Conservation (phyloP, 306 rosid genomes). For the Geum urbanum region DNA sequence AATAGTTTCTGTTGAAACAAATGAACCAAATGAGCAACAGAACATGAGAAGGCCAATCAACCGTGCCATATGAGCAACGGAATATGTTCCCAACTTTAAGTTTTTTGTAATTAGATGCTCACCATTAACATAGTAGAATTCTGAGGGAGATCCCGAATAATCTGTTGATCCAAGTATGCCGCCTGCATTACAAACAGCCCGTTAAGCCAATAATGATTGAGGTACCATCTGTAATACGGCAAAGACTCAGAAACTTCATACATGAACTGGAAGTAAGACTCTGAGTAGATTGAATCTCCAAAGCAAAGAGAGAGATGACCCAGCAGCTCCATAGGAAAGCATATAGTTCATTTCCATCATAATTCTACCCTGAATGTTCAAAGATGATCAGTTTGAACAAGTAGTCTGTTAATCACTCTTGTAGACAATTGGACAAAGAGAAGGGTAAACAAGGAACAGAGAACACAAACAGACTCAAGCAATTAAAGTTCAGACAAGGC, state of each 20-base stretch:
- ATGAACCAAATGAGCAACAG: background rate
- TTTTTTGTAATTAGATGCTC: slow-evolving; percentile 28
- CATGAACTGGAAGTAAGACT: slow-evolving; percentile 71
- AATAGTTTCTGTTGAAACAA: slow-evolving; percentile 60
- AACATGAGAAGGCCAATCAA: too few relatives aligned
- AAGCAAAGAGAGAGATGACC: slow-evolving; percentile 62
- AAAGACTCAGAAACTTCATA: slow-evolving; percentile 31
- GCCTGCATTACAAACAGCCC: slow-evolving; percentile 54
- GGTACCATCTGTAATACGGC: slow-evolving; percentile 6
- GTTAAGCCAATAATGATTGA: slow-evolving; percentile 18
- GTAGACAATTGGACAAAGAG: background rate
- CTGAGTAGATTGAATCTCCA: slow-evolving; percentile 71
- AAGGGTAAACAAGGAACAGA: background rate
- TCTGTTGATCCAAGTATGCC: slow-evolving; percentile 62
- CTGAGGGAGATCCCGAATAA: slow-evolving; percentile 30
- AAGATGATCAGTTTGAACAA: slow-evolving; percentile 18
- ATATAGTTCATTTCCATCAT: slow-evolving; percentile 87
- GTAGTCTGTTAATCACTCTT: background rate
- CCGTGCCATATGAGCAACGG: background rate
- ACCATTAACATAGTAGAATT: slow-evolving; percentile 77
- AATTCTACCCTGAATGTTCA: slow-evolving; percentile 54
- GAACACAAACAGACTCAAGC: background rate
- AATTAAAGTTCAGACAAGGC: slow-evolving; percentile 2
- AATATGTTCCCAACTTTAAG: background rate
- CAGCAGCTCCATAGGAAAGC: slow-evolving; percentile 92